Conservation (phyloP, 140 eudicot species). For the Anethum foeniculum region DNA sequence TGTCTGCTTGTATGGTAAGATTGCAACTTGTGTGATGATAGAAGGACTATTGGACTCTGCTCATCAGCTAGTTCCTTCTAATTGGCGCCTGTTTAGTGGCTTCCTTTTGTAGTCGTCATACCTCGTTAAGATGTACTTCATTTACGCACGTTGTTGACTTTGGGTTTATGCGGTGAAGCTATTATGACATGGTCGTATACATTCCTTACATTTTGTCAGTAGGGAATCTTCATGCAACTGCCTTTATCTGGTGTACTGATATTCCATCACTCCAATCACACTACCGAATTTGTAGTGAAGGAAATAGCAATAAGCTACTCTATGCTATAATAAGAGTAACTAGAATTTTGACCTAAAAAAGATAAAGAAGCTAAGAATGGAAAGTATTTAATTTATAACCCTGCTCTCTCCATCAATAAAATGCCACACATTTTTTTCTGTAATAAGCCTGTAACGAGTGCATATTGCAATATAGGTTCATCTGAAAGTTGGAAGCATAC, state of each 20-base stretch:
- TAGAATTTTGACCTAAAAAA: neutral
- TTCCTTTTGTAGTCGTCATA: neutral
- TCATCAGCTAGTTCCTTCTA: neutral
- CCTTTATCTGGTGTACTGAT: neutral
- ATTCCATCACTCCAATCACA: neutral
- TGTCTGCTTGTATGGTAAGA: neutral
- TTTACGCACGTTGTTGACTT: neutral
- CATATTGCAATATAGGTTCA: neutral
- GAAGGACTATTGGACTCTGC: neutral
- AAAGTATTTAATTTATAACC: neutral
- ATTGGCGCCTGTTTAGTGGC: neutral
- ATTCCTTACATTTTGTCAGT: neutral
- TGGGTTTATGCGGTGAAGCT: neutral
- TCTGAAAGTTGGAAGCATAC: neutral
- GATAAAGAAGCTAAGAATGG: neutral
- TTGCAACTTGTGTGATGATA: neutral
- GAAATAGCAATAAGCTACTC: neutral
- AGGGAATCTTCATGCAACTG: neutral
- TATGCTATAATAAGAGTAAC: neutral
- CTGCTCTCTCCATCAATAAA: neutral
- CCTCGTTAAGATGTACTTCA: neutral
- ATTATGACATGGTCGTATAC: neutral
- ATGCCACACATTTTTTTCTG: neutral
- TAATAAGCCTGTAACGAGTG: neutral
- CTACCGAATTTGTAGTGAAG: neutral